Evolutionary conservation across 106 monocot genomes (phyloP).

Genomic region (Allium cepa): DNA sequence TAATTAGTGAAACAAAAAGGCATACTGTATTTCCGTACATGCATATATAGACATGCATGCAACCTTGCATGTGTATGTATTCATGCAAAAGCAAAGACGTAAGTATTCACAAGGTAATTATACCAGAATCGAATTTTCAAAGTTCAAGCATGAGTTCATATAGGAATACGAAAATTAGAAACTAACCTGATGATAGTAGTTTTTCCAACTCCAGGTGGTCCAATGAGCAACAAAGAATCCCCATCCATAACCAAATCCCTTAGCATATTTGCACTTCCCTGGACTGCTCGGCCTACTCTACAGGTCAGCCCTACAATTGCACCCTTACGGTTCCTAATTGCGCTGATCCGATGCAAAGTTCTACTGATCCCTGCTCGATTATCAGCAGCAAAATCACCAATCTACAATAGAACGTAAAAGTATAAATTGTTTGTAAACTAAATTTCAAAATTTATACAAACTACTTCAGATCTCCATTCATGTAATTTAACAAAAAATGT

Average conservation of each 20-base stretch:
- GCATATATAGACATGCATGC: too few species aligned
- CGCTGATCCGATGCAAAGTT: slow-evolving; percentile 79
- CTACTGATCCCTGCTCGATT: slow-evolving; percentile 81
- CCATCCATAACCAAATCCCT: slow-evolving; percentile 72
- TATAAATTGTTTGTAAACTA: background rate
- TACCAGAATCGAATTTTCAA: too few species aligned
- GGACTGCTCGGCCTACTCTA: slow-evolving; percentile 64
- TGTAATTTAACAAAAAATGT: too few species aligned
- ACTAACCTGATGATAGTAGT: slow-evolving; percentile 77
- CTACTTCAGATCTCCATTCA: too few species aligned
- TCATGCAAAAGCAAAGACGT: too few species aligned
- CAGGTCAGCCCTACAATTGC: slow-evolving; percentile 75
- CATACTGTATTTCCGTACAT: too few species aligned
- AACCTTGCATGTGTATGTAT: too few species aligned
- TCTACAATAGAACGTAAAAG: slow-evolving; percentile 15
- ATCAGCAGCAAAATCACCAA: slow-evolving; percentile 67
- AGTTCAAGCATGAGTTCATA: too few species aligned
- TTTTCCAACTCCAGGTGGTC: slow-evolving; percentile 92
- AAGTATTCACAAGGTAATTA: too few species aligned
- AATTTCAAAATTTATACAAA: background rate
- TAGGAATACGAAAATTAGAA: background rate
- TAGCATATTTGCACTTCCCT: slow-evolving; percentile 68
- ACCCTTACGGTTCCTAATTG: slow-evolving; percentile 70
- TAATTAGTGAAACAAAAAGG: too few species aligned
- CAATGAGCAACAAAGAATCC: slow-evolving; percentile 65